A percentile compares a stretch with the other conserved stretches of the same genome.
Conservation (phyloP, 441 rosid genomes). For the Capsella rubella region DNA sequence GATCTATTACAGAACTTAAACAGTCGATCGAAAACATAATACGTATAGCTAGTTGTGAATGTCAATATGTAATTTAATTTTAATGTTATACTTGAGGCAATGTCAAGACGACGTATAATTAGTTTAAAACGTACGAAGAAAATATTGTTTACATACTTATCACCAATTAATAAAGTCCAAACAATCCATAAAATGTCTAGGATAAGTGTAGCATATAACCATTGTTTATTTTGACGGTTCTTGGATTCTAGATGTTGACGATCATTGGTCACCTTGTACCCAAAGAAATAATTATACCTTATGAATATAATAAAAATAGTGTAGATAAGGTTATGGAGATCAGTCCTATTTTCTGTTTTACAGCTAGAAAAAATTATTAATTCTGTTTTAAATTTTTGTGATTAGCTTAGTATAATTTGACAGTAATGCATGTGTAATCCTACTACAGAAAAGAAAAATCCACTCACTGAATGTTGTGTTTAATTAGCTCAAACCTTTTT, state of each 20-base stretch:
- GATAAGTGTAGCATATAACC: neutral
- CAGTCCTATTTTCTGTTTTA: neutral
- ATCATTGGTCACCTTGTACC: neutral
- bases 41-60: too few species aligned
- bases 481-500: neutral
- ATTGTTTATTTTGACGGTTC: neutral
- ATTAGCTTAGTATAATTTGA: neutral
- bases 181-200: neutral
- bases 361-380: neutral
- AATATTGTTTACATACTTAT: neutral
- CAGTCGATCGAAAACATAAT: too few species aligned
- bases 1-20: too few species aligned
- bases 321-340: neutral
- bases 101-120: neutral
- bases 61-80: too few species aligned
- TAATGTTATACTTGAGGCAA: neutral
- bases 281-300: neutral
- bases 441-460: neutral
- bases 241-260: constrained; percentile 20
- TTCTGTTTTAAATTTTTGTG: neutral
- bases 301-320: neutral
- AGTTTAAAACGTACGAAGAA: neutral
- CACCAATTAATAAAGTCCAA: neutral
- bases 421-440: neutral
- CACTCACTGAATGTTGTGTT: neutral